phyloP scores from a whole-genome alignment of 495 filamentous ascomycete genomes.

The Durotheca rogersii region DNA sequence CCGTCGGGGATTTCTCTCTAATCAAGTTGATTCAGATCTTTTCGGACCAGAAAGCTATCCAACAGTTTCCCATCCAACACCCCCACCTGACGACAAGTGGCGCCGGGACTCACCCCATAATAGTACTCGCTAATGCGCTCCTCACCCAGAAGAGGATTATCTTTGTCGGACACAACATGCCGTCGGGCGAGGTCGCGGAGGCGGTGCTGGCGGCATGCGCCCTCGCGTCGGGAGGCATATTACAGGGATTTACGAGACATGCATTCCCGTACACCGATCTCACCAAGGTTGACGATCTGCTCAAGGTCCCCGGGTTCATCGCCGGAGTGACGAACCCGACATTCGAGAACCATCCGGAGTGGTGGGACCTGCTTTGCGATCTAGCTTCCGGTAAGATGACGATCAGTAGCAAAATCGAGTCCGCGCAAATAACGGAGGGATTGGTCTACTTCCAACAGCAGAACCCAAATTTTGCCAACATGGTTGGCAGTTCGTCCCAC shows the following conservation, averaged over 20 bases:
- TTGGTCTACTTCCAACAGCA: conserved; percentile 83
- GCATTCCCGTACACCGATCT: conserved; percentile 98
- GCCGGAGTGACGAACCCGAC: conserved; percentile 97
- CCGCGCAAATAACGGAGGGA: conserved; percentile 75
- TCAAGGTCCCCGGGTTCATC: conserved; percentile 95
- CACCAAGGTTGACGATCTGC: conserved; percentile 93
- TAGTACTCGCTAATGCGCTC: conserved; percentile 75
- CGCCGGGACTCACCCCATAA: conserved; percentile 72
- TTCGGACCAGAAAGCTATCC: conserved; percentile 73
- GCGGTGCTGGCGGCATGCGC: conserved; percentile 93
- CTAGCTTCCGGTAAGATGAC: conserved; percentile 89
- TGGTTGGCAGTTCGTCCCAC: conserved; percentile 45
- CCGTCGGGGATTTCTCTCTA: conserved; percentile 94
- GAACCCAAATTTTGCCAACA: conserved; percentile 56
- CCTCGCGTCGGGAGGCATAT: conserved; percentile 89
- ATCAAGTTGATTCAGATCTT: conserved; percentile 97
- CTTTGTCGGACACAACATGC: conserved; percentile 91
- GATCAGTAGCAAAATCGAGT: conserved; percentile 80
- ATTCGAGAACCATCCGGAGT: conserved; percentile 91
- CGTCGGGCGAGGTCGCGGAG: conserved; percentile 92
- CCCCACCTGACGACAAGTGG: conserved; percentile 93
- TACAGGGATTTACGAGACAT: conserved; percentile 93
- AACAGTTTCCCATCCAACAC: conserved; percentile 76
- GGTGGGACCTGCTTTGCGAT: conserved; percentile 98
- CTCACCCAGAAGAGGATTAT: conserved; percentile 96